Evolutionary conservation across 371 early-diverging fungal species (phyloP).

Genomic region (Haplosporangium sp.): DNA sequence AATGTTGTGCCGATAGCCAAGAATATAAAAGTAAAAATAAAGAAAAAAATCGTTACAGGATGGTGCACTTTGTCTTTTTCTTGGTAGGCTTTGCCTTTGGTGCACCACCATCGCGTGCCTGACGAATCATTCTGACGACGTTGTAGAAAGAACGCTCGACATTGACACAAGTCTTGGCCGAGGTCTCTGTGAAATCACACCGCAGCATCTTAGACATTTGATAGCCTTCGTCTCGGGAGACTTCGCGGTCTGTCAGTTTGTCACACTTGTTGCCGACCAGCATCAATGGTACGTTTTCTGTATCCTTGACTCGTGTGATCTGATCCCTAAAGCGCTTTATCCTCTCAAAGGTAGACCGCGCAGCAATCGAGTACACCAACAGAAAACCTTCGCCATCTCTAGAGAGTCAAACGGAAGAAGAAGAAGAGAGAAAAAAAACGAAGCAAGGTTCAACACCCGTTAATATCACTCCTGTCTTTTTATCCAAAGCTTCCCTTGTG

Average conservation of each 20-base stretch:
- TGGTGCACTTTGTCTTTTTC: constrained; percentile 54
- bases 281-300: constrained; percentile 84
- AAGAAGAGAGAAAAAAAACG: background rate
- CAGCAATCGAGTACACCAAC: constrained; percentile 89
- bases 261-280: constrained; percentile 97
- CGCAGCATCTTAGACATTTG: constrained; percentile 78
- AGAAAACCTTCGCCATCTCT: constrained; percentile 92
- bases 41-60: constrained; percentile 32
- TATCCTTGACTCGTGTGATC: constrained; percentile 87
- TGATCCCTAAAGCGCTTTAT: constrained; percentile 86
- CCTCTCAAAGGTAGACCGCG: constrained; percentile 87
- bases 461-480: background rate
- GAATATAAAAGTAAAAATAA: background rate
- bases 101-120: constrained; percentile 48
- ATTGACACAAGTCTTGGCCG: constrained; percentile 91
- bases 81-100: constrained; percentile 28
- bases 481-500: background rate
- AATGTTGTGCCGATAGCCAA: background rate
- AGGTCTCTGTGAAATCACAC: constrained; percentile 89
- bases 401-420: constrained; percentile 3
- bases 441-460: no score
- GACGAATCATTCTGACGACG: constrained; percentile 74
- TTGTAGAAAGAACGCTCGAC: constrained; percentile 84
- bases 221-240: constrained; percentile 83
- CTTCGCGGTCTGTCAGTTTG: constrained; percentile 79